Evolutionary conservation across 805 yeast species (phyloP), one percentile per base, ranked within the genome.

Genomic region (Pichia scutulata): DNA sequence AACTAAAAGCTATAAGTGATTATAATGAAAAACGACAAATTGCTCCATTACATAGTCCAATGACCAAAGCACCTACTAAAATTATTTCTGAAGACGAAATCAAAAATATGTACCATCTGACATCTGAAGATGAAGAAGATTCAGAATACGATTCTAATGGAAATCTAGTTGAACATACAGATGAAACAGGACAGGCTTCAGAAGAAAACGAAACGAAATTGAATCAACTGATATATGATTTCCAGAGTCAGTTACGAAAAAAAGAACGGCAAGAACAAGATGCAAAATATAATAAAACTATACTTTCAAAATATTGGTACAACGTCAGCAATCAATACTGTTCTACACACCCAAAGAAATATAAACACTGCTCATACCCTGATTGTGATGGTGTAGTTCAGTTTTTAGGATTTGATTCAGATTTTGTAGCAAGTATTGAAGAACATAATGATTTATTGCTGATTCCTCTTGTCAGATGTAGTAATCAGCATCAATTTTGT

Each of bases 281-380:
- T 44, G 18, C 57, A 36, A 55, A 46, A 41, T 49, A 67, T 53
- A 57, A 59, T 44, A 52, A 57, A 48, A 55, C 64, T 22, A 62
- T 56, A 64, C 49, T 58, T 57, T 46, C 63, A 50, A 41, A 78
- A 72, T 65, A 70, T 67, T 51, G 76, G 78, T 56, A 65, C 61
- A 52, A 65, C 64, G 25, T 70, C 55, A 72, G 81, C 9, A 76
- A 70, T 51, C 64, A 71, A 25, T 82, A 74, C 59, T 76, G 84
- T n/a, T 76, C 76, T 16, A 71, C 75, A 44, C 74, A 77, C 51
- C 64, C 70, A 43, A 73, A 72, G 47, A 52, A 49, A 43, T 80
- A 74, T 58, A 78, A 76, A 56, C 83, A 89, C 85, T 90, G 98
- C 65, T 96, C 97, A 0, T 83, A 86, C 1, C 83, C 90, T 0